A percentile compares a stretch with the other conserved stretches of the same genome.
Evolutionary conservation across 2,329 filamentous ascomycete species (phyloP).

Genomic region (Venturiaceae sp.): DNA sequence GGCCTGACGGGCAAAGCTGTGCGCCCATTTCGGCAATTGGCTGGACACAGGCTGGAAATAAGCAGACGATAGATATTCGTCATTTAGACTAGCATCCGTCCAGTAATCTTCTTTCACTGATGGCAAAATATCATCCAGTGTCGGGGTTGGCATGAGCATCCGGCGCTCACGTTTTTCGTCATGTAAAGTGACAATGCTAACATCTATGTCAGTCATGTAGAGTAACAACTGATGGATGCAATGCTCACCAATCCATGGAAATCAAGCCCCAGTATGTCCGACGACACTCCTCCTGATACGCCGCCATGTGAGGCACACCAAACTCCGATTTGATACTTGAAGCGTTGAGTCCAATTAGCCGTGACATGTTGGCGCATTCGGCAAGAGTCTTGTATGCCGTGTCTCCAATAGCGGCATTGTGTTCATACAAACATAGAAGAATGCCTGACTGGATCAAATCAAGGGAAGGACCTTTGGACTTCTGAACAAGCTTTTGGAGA

Average conservation of each 20-base stretch:
- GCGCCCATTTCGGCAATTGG: background rate
- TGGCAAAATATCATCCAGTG: constrained; percentile 5
- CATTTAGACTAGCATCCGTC: background rate
- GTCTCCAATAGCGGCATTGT: constrained; percentile 1
- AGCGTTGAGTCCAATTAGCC: background rate
- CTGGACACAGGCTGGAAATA: background rate
- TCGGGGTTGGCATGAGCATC: background rate
- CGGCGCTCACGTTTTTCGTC: constrained; percentile 5
- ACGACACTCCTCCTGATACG: constrained; percentile 1
- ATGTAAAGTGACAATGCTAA: constrained; percentile 3
- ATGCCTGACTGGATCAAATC: constrained; percentile 6
- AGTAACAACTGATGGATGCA: background rate
- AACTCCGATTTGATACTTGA: background rate
- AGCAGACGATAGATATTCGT: background rate
- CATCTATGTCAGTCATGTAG: background rate
- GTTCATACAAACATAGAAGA: constrained; percentile 6
- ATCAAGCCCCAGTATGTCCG: constrained; percentile 5
- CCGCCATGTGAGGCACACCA: background rate
- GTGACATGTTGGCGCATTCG: background rate
- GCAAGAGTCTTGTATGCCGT: background rate
- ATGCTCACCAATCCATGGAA: constrained; percentile 3
- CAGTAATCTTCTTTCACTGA: constrained; percentile 1
- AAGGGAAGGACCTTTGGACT: constrained; percentile 1
- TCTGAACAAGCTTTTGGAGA: background rate
- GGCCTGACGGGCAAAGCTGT: constrained; percentile 6